Evolutionary conservation across 1,139 yeast species (phyloP), one percentile per base, ranked within the genome.

Genomic region (Nakaseomyces glabratus): DNA sequence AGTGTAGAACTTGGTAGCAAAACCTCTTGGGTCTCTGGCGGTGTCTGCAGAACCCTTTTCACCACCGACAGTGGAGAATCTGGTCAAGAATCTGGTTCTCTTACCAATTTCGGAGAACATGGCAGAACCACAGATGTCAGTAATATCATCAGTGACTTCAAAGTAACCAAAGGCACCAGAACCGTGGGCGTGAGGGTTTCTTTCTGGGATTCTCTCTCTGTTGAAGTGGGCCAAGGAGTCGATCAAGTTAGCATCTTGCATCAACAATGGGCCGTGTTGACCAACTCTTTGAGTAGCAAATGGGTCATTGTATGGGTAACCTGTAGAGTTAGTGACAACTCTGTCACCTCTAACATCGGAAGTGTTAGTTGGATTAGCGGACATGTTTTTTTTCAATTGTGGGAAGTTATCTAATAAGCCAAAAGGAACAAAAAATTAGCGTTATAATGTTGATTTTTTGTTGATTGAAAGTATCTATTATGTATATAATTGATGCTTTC

Each of bases 241-340:
- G 33, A 73, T 50, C 52, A 73, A 57, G 51, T 70, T 66, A 55
- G 71, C 66, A 50, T 73, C 80, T 47, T 73, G 78, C 43, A 73
- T 54, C 39, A 73, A 55, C 43, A 74, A 53, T 1, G 80, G 80
- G 4, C 81, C 81, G 35, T 69, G 66, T 28, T 57, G 43, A 12
- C 71, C 71, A 13, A 82, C 60, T 60, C 88, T 68, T 60, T 78
- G 84, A 22, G 90, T 70, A 36, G 86, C 88, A 52, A 74, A 75
- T 4, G 66, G 63, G 36, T 60, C 61, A 33, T 57, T 57, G 34
- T 60, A 72, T 32, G 93, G 93, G 51, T 74, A 69, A 38, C 93
- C 93, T 53, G 76, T 76, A 43, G 86, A 72, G 47, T 81, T 76
- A 11, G 93, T 61, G 30, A 60, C 60, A 12, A 51, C 48, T 26